These are phyloP conservation scores for Phytopythium vexans DNA, from an alignment of 352 stramenopile genomes.

Conservation along the genomic window DNA sequence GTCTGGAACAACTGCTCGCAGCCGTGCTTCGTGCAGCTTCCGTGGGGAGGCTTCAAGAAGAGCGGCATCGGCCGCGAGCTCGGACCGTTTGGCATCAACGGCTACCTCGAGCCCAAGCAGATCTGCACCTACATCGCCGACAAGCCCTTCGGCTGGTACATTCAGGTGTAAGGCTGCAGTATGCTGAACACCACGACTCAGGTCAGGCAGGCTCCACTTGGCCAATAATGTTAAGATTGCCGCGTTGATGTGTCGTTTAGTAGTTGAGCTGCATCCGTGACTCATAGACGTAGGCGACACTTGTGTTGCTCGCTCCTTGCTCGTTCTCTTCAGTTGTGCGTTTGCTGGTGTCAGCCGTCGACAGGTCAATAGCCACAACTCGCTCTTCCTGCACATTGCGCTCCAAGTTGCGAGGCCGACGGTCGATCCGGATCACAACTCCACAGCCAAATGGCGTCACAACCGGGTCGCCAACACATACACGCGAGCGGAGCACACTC, in stretches of 20 bases:
- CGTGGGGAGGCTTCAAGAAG: conserved; percentile 86
- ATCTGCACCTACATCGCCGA: conserved; percentile 67
- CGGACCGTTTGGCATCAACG: conserved; percentile 54
- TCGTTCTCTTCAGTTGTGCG: too few relatives aligned
- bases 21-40: conserved; percentile 54
- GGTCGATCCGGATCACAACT: conserved; percentile 26
- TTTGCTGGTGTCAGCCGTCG: neutral
- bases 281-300: conserved; percentile 1
- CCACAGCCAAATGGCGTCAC: conserved; percentile 68
- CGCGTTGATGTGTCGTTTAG: neutral
- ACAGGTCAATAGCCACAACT: conserved; percentile 5
- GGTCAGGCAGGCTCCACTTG: too few relatives aligned
- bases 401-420: neutral
- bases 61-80: conserved; percentile 74
- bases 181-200: too few relatives aligned
- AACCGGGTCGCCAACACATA: conserved; percentile 56
- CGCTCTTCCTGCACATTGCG: neutral
- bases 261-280: conserved; percentile 7
- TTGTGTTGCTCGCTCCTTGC: neutral
- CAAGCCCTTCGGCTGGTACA: conserved; percentile 68
- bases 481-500: conserved; percentile 17
- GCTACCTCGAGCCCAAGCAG: conserved; percentile 70
- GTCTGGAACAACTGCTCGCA: conserved; percentile 75
- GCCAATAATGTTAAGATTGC: too few relatives aligned
- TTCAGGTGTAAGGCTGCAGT: conserved; percentile 7